phyloP scores from a whole-genome alignment of 2,329 filamentous ascomycete genomes.

The Metarhizium album region DNA sequence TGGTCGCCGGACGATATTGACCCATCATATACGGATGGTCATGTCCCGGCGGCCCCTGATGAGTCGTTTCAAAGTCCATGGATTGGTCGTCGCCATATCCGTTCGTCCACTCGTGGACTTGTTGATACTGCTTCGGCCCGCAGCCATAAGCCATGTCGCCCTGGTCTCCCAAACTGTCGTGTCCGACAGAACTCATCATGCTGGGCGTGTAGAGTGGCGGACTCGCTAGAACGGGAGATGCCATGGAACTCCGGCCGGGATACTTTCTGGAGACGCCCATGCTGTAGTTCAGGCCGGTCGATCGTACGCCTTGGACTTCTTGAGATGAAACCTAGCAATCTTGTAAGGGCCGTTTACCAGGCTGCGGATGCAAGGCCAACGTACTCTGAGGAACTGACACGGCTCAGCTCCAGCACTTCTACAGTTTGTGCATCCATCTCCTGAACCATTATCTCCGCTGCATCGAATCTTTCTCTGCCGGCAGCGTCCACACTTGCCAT shows the following conservation, averaged over 20 bases:
- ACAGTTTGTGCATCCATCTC: constrained; percentile 75
- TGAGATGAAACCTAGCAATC: constrained; percentile 19
- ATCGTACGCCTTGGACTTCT: constrained; percentile 18
- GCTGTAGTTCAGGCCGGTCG: constrained; percentile 17
- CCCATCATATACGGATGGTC: constrained; percentile 15
- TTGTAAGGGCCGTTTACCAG: background rate
- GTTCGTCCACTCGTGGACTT: constrained; percentile 14
- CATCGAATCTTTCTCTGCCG: constrained; percentile 92
- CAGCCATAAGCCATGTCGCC: constrained; percentile 13
- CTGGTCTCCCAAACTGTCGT: constrained; percentile 2
- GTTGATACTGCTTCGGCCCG: constrained; percentile 15
- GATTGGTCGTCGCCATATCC: constrained; percentile 16
- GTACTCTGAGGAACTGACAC: constrained; percentile 75
- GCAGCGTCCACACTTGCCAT: constrained; percentile 71
- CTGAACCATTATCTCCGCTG: constrained; percentile 71
- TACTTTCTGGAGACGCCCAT: constrained; percentile 21
- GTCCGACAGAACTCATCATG: background rate
- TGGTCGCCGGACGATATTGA: constrained; percentile 14
- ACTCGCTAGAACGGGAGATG: constrained; percentile 2
- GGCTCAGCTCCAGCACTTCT: constrained; percentile 57
- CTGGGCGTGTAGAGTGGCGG: background rate
- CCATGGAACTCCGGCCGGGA: constrained; percentile 15
- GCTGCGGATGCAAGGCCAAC: constrained; percentile 6
- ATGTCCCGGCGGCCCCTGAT: constrained; percentile 11
- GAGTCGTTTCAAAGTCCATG: constrained; percentile 17